phyloP scores from a whole-genome alignment of 371 early-diverging fungal genomes.

The Batkoa obscura region DNA sequence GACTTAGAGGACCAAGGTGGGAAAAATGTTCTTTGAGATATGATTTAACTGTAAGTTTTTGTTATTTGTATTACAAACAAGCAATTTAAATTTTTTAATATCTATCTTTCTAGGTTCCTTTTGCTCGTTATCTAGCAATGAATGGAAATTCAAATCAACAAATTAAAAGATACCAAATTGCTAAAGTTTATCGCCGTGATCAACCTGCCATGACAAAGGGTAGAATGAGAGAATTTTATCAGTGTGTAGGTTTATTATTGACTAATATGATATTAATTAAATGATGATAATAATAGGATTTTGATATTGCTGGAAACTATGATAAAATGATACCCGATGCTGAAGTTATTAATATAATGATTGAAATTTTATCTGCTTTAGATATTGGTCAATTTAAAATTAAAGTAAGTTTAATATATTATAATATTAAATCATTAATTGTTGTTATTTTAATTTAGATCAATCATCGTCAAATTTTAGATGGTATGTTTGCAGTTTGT shows the following conservation, averaged over 20 bases:
- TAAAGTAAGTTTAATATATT: conserved; percentile 24
- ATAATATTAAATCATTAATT: background rate
- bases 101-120: conserved; percentile 41
- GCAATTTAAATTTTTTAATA: background rate
- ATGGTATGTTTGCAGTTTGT: conserved; percentile 88
- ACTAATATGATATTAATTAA: background rate
- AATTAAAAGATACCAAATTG: conserved; percentile 97
- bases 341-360: conserved; percentile 73
- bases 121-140: conserved; percentile 96
- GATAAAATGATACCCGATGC: conserved; percentile 95
- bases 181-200: conserved; percentile 98
- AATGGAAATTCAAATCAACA: conserved; percentile 61
- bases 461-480: conserved; percentile 93
- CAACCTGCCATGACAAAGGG: conserved; percentile 98
- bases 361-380: conserved; percentile 57
- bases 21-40: conserved; percentile 95
- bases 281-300: conserved; percentile 39
- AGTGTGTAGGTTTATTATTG: conserved; percentile 48
- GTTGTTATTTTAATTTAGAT: conserved; percentile 19
- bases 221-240: conserved; percentile 97
- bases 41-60: conserved; percentile 70
- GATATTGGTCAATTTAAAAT: conserved; percentile 71
- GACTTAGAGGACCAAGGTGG: conserved; percentile 98
- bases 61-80: background rate
- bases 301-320: conserved; percentile 95